phyloP scores from a whole-genome alignment of 2,329 filamentous ascomycete species.

The Cladosporium sp. region DNA sequence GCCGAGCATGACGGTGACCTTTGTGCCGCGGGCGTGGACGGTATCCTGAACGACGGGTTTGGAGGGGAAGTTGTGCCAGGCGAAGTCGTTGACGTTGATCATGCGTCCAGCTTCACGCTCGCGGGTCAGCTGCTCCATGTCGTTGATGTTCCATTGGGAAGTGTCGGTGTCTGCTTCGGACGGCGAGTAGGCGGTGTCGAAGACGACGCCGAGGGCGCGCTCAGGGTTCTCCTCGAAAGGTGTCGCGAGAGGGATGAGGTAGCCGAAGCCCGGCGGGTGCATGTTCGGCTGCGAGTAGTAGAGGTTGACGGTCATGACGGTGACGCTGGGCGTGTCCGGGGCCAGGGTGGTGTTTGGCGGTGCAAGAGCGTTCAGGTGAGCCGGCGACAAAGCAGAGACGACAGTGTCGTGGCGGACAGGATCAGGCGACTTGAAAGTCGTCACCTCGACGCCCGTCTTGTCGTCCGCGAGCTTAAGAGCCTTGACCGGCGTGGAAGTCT shows the following conservation, averaged over 20 bases:
- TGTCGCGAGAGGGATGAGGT: constrained; percentile 75
- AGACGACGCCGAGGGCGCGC: constrained; percentile 81
- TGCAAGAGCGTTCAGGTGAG: constrained; percentile 25
- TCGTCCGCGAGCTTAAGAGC: constrained; percentile 34
- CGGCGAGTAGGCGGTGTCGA: constrained; percentile 61
- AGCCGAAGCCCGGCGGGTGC: constrained; percentile 73
- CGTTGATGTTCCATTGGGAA: constrained; percentile 19
- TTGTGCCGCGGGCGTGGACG: constrained; percentile 56
- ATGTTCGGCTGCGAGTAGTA: constrained; percentile 66
- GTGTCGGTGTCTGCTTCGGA: constrained; percentile 19
- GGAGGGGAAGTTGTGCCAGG: constrained; percentile 29
- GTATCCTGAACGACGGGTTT: constrained; percentile 27
- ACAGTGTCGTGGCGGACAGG: constrained; percentile 45
- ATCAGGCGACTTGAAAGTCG: constrained; percentile 19
- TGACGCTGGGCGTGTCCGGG: constrained; percentile 50
- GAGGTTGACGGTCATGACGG: constrained; percentile 87
- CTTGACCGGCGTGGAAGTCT: constrained; percentile 38
- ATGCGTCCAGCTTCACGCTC: constrained; percentile 20
- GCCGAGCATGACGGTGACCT: constrained; percentile 89
- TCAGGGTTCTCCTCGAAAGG: constrained; percentile 70
- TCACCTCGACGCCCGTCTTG: constrained; percentile 28
- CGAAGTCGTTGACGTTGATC: constrained; percentile 30
- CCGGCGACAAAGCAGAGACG: constrained; percentile 56
- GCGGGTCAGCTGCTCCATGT: constrained; percentile 19
- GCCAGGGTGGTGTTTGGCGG: constrained; percentile 12